phyloP scores from a whole-genome alignment of 495 filamentous ascomycete genomes.

The Cetradonia linearis region DNA sequence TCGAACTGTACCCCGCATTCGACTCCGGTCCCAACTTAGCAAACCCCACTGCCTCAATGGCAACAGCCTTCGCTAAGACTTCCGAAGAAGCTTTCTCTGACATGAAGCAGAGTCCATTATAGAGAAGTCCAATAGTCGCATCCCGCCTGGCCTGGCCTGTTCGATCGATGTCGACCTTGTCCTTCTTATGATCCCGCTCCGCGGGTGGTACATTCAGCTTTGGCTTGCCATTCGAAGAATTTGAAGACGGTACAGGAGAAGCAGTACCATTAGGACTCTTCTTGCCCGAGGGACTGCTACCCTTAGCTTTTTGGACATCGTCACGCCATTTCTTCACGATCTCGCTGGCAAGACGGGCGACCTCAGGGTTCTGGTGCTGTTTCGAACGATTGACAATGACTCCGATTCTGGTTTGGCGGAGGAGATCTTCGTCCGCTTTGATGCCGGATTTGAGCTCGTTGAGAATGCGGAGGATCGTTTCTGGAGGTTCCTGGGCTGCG shows the following conservation, averaged over 20 bases:
- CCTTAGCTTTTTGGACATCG: constrained; percentile 63
- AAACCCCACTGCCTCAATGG: constrained; percentile 66
- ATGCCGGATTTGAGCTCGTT: constrained; percentile 68
- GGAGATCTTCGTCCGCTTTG: constrained; percentile 74
- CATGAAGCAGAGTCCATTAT: constrained; percentile 52
- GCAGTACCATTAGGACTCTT: constrained; percentile 36
- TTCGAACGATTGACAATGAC: constrained; percentile 79
- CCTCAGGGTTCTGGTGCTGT: constrained; percentile 61
- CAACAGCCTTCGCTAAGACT: constrained; percentile 56
- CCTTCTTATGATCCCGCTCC: constrained; percentile 68
- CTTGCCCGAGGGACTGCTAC: constrained; percentile 41
- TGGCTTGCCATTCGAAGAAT: constrained; percentile 25
- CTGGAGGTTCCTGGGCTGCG: constrained; percentile 52
- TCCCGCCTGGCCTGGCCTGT: constrained; percentile 66
- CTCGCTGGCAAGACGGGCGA: constrained; percentile 61
- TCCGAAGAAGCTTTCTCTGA: constrained; percentile 39
- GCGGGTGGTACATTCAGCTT: constrained; percentile 65
- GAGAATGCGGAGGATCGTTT: constrained; percentile 56
- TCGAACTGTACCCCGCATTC: constrained; percentile 61
- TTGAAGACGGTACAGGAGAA: constrained; percentile 18
- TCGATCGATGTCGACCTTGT: constrained; percentile 60
- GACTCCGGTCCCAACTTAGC: constrained; percentile 53
- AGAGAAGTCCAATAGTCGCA: constrained; percentile 78
- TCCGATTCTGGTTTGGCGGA: constrained; percentile 78
- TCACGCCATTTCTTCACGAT: constrained; percentile 83